Evolutionary conservation across 2,329 filamentous ascomycete species (phyloP).

Genomic region (Sclerotinia trifoliorum): DNA sequence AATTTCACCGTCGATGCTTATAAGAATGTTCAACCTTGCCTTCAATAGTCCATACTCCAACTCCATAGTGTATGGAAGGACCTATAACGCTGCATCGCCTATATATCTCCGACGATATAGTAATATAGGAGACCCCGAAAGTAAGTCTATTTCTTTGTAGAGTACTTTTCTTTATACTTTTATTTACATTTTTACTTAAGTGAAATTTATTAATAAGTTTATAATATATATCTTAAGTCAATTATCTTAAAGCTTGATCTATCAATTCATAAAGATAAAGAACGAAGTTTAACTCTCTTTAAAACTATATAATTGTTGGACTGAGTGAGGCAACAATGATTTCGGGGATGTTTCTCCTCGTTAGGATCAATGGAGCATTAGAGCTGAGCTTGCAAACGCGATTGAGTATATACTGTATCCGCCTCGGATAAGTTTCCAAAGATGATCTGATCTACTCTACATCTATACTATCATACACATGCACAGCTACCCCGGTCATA

Average conservation of each 20-base stretch:
- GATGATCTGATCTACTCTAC: too few relatives aligned
- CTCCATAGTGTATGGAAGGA: neutral
- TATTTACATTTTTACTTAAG: too few relatives aligned
- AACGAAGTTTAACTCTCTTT: neutral
- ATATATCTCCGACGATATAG: neutral
- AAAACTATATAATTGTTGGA: neutral
- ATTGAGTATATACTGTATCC: neutral
- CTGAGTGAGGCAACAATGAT: neutral
- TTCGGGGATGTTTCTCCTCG: neutral
- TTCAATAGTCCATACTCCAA: neutral
- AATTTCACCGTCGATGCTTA: too few relatives aligned
- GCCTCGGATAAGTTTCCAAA: neutral
- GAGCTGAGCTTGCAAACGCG: neutral
- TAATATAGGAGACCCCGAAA: too few relatives aligned
- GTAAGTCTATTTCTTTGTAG: too few relatives aligned
- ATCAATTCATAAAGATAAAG: too few relatives aligned
- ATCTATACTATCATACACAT: neutral
- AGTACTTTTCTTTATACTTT: too few relatives aligned
- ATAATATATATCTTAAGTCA: too few relatives aligned
- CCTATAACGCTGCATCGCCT: neutral
- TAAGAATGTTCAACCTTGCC: neutral
- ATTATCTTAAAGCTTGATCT: neutral
- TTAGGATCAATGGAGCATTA: neutral
- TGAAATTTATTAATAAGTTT: too few relatives aligned
- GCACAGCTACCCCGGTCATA: neutral